Evolutionary conservation across 2,329 filamentous ascomycete genomes (phyloP).

Genomic region (Boeremia lycopersici): DNA sequence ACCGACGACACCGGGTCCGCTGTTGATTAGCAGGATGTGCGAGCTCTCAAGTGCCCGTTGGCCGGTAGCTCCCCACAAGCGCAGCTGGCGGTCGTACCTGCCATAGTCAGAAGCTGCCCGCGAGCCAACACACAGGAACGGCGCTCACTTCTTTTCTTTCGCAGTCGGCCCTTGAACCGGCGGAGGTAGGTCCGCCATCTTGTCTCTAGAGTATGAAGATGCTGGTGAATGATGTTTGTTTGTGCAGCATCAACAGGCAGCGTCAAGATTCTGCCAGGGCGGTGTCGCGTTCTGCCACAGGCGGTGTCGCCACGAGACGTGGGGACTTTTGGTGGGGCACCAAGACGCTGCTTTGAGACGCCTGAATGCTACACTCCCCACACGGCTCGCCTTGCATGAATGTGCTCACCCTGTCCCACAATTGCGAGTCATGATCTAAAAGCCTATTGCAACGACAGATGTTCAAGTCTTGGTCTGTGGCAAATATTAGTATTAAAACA

Average conservation of each 20-base stretch:
- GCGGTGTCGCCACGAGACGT: slow-evolving; percentile 4
- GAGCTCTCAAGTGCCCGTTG: slow-evolving; percentile 90
- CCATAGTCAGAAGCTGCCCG: slow-evolving; percentile 49
- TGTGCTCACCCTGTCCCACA: too few relatives aligned
- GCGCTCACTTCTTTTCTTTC: slow-evolving; percentile 57
- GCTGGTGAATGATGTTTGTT: background rate
- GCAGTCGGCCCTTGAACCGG: slow-evolving; percentile 50
- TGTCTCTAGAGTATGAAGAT: background rate
- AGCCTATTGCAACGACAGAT: too few relatives aligned
- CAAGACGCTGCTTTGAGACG: background rate
- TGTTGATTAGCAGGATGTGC: slow-evolving; percentile 89
- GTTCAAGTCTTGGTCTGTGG: too few relatives aligned
- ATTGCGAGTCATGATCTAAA: too few relatives aligned
- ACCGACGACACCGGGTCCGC: slow-evolving; percentile 82
- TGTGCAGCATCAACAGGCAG: slow-evolving; percentile 13
- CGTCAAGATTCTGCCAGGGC: slow-evolving; percentile 17
- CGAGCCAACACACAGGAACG: background rate
- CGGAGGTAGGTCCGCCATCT: slow-evolving; percentile 47
- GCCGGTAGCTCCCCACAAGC: slow-evolving; percentile 91
- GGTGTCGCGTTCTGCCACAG: background rate
- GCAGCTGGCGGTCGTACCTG: slow-evolving; percentile 87
- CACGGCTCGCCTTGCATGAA: too few relatives aligned
- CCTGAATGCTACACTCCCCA: too few relatives aligned
- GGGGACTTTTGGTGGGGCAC: slow-evolving; percentile 8
- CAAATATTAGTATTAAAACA: background rate